These are phyloP conservation scores for Eragrostis nindensis DNA, from an alignment of 176 grass and related monocot genomes.

Conservation along the genomic window DNA sequence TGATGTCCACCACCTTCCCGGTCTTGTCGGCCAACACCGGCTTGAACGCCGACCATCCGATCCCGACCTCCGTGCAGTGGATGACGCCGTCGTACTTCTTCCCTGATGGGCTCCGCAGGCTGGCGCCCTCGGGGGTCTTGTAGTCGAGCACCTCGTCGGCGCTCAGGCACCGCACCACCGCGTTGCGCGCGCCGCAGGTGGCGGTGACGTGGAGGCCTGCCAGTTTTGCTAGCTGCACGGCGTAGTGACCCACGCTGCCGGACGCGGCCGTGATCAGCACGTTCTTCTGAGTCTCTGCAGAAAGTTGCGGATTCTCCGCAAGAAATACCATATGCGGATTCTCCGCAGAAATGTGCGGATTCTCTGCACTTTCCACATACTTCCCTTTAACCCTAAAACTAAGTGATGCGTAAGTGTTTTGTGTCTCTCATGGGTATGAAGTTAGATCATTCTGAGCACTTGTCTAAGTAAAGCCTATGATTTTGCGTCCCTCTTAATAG, in stretches of 20 bases:
- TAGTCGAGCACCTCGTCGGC: slow-evolving; percentile 79
- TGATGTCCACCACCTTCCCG: slow-evolving; percentile 60
- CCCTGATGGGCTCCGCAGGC: slow-evolving; percentile 53
- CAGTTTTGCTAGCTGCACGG: slow-evolving; percentile 57
- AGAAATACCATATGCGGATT: no score
- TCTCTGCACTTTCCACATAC: no score
- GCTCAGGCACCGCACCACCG: slow-evolving; percentile 55
- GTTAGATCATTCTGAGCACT: no score
- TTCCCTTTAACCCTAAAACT: no score
- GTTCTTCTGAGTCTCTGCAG: neutral
- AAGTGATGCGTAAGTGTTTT: no score
- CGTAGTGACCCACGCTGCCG: slow-evolving; percentile 53
- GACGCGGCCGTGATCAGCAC: slow-evolving; percentile 67
- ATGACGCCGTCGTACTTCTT: slow-evolving; percentile 62
- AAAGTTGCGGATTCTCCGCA: no score
- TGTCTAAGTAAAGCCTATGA: no score
- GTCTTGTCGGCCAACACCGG: slow-evolving; percentile 32
- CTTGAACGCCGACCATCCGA: slow-evolving; percentile 54
- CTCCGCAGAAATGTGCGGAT: no score
- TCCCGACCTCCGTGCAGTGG: slow-evolving; percentile 52
- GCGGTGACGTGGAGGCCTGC: slow-evolving; percentile 59
- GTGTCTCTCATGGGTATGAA: no score
- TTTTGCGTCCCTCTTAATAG: no score
- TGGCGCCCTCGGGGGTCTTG: slow-evolving; percentile 50
- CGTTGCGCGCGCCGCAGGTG: slow-evolving; percentile 52